Percentiles rank a stretch among this genome's conserved stretches.
Evolutionary conservation across 805 yeast species (phyloP).

Genomic region (Starmerella stigmatis): DNA sequence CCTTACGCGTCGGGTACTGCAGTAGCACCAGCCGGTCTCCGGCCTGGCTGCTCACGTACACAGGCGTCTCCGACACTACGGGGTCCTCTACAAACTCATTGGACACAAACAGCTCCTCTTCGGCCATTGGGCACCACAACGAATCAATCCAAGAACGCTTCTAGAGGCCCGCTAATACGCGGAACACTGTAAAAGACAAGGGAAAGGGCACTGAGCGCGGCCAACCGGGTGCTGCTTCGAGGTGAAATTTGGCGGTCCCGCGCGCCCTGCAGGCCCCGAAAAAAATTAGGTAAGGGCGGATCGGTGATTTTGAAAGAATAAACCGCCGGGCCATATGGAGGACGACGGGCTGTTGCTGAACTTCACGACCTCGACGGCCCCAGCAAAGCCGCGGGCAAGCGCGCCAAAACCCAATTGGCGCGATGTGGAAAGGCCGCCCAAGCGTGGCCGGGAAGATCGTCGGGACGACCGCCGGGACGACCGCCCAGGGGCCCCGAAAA

Average conservation of each 20-base stretch:
- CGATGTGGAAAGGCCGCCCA: neutral
- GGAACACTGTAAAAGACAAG: too few species aligned
- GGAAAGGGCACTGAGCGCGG: too few species aligned
- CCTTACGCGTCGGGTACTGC: constrained; percentile 50
- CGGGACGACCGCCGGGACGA: constrained; percentile 20
- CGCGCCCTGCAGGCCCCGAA: too few species aligned
- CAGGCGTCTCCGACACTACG: constrained; percentile 50
- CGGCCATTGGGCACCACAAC: constrained; percentile 23
- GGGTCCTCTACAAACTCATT: constrained; percentile 41
- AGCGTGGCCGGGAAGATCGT: constrained; percentile 9
- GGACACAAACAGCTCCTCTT: constrained; percentile 25
- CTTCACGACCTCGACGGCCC: constrained; percentile 41
- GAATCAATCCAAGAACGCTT: neutral
- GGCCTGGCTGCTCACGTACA: constrained; percentile 34
- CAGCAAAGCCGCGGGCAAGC: constrained; percentile 22
- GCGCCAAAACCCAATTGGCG: constrained; percentile 5
- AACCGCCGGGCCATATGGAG: constrained; percentile 19
- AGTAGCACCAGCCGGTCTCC: constrained; percentile 35
- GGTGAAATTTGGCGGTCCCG: too few species aligned
- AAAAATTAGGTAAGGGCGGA: constrained; percentile 13
- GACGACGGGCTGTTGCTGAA: constrained; percentile 66
- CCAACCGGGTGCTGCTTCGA: too few species aligned
- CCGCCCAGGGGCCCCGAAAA: constrained; percentile 7
- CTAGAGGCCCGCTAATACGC: neutral
- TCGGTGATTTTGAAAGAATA: neutral